phyloP scores from a whole-genome alignment of 305 asterid genomes.

The Solanum chacoense region DNA sequence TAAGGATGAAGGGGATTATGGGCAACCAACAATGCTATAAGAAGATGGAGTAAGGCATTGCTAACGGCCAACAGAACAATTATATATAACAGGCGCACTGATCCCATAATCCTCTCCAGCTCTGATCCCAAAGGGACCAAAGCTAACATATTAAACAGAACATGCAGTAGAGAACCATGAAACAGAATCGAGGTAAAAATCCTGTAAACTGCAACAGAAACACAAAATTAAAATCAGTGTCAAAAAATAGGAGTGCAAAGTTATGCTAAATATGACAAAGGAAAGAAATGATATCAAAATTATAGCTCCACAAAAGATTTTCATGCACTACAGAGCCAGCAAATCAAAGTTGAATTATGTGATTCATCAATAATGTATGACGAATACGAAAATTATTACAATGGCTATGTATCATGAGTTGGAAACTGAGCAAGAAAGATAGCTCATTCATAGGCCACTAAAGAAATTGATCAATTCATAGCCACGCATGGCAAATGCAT shows the following conservation, averaged over 20 bases:
- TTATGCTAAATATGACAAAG: background rate
- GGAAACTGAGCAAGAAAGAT: background rate
- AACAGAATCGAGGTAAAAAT: slow-evolving; percentile 60
- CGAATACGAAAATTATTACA: background rate
- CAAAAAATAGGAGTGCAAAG: background rate
- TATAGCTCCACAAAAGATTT: background rate
- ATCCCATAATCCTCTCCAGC: slow-evolving; percentile 97
- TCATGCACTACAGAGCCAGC: background rate
- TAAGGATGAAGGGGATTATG: slow-evolving; percentile 40
- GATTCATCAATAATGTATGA: background rate
- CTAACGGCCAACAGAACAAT: slow-evolving; percentile 57
- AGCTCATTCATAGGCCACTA: background rate
- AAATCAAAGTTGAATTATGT: background rate
- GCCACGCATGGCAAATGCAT: background rate
- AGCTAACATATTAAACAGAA: slow-evolving; percentile 93
- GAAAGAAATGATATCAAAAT: background rate
- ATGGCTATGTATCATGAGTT: background rate
- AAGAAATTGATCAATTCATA: background rate
- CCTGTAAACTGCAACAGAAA: slow-evolving; percentile 67
- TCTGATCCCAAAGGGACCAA: slow-evolving; percentile 95
- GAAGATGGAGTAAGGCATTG: slow-evolving; percentile 75
- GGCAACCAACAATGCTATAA: slow-evolving; percentile 48
- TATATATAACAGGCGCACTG: slow-evolving; percentile 62
- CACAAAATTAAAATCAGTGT: background rate
- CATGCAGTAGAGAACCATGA: slow-evolving; percentile 88